These are phyloP conservation scores for Diaporthe batatas DNA, from an alignment of 2,329 filamentous ascomycete genomes.

Conservation along the genomic window DNA sequence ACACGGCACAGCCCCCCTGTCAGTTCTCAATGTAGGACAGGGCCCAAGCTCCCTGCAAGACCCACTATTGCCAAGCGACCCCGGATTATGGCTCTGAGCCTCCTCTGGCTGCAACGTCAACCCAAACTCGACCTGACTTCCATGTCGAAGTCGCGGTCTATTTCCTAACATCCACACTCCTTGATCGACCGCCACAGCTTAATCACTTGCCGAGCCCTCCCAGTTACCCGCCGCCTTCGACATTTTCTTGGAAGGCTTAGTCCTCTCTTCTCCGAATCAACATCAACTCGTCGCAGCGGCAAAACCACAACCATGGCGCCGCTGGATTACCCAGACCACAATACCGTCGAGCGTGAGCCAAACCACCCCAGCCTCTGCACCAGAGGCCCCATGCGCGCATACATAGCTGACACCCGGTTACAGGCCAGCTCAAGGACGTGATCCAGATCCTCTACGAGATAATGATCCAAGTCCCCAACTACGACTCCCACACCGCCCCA, in stretches of 20 bases:
- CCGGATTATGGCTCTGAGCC: slow-evolving; percentile 28
- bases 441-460: slow-evolving; percentile 75
- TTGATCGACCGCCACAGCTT: not conserved
- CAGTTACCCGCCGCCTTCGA: too few relatives aligned
- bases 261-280: too few relatives aligned
- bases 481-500: slow-evolving; percentile 64
- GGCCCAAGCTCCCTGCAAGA: slow-evolving; percentile 28
- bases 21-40: not conserved
- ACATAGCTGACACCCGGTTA: not conserved
- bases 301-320: slow-evolving; percentile 45
- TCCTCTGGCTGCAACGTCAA: slow-evolving; percentile 3
- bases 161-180: not conserved
- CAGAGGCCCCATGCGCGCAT: not conserved
- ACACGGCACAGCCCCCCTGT: not conserved
- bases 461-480: slow-evolving; percentile 73
- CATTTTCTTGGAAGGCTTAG: not conserved
- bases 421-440: slow-evolving; percentile 71
- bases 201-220: not conserved
- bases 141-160: not conserved
- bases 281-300: not conserved
- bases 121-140: not conserved
- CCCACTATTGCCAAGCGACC: slow-evolving; percentile 16
- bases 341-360: slow-evolving; percentile 45
- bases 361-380: not conserved
- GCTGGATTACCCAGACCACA: slow-evolving; percentile 46